A percentile compares a stretch with the other conserved stretches of the same genome.
Evolutionary conservation across 495 filamentous ascomycete genomes (phyloP).

Genomic region (Xylaria venustula): DNA sequence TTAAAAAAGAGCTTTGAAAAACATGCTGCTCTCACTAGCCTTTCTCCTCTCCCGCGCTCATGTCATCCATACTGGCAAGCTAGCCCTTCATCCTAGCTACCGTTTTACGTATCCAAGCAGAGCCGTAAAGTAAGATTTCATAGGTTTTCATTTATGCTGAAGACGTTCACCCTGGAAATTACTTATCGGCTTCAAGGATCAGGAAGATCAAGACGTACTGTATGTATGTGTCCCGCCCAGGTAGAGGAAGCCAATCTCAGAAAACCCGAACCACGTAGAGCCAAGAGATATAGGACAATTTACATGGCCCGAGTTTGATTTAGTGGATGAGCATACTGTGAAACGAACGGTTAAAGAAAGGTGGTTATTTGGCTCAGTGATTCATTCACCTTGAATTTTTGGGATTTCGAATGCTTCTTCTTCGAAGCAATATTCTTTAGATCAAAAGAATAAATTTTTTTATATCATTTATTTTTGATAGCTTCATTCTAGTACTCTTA

Average conservation of each 20-base stretch:
- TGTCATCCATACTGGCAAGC: conserved; percentile 20
- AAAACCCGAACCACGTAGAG: background rate
- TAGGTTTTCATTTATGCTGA: too few species aligned
- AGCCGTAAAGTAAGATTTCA: too few species aligned
- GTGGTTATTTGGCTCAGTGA: too few species aligned
- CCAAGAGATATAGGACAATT: background rate
- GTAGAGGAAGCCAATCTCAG: background rate
- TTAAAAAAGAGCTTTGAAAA: background rate
- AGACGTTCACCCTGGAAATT: conserved; percentile 1
- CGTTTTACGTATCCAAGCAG: too few species aligned
- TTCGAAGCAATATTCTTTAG: too few species aligned
- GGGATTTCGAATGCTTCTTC: too few species aligned
- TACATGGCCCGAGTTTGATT: background rate
- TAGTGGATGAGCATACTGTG: too few species aligned
- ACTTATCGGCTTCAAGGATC: background rate
- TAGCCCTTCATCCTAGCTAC: background rate
- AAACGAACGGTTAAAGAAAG: too few species aligned
- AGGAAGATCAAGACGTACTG: background rate
- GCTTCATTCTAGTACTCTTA: too few species aligned
- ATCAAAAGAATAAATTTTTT: too few species aligned
- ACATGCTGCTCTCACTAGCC: conserved; percentile 15
- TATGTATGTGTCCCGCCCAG: background rate
- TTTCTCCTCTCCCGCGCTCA: conserved; percentile 15
- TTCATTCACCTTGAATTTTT: too few species aligned
- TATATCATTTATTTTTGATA: too few species aligned